These are phyloP conservation scores for Diaporthe sp. DNA, from an alignment of 2,329 filamentous ascomycete genomes.

Conservation along the genomic window DNA sequence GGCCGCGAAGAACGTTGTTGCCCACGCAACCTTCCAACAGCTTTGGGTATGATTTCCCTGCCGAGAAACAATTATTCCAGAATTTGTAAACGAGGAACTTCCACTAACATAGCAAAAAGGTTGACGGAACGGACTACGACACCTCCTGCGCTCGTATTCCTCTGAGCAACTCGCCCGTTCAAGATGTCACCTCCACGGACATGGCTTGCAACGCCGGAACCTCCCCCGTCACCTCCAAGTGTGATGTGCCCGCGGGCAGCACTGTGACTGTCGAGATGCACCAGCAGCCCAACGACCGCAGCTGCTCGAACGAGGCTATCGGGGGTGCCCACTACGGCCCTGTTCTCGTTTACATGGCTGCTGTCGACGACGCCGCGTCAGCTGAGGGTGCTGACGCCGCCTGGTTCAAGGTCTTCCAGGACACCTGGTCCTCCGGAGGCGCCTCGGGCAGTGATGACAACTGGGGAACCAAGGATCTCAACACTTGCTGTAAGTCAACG, in stretches of 20 bases:
- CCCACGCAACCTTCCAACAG: constrained; percentile 63
- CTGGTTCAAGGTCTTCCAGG: constrained; percentile 63
- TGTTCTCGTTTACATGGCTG: constrained; percentile 59
- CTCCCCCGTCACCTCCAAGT: constrained; percentile 51
- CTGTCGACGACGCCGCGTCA: constrained; percentile 55
- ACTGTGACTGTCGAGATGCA: constrained; percentile 67
- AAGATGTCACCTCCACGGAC: constrained; percentile 52
- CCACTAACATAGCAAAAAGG: constrained; percentile 32
- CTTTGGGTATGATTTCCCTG: constrained; percentile 48
- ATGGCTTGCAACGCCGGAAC: constrained; percentile 57
- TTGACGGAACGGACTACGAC: constrained; percentile 54
- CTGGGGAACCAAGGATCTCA: constrained; percentile 58
- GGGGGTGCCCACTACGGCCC: constrained; percentile 64
- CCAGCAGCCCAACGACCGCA: constrained; percentile 53
- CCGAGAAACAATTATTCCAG: neutral
- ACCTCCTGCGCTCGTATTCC: constrained; percentile 60
- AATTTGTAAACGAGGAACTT: neutral
- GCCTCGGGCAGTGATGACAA: constrained; percentile 53
- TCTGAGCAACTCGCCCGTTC: constrained; percentile 61
- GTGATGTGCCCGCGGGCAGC: constrained; percentile 56
- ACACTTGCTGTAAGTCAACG: constrained; percentile 42
- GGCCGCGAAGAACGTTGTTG: constrained; percentile 43
- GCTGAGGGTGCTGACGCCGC: constrained; percentile 44
- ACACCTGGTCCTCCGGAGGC: constrained; percentile 51
- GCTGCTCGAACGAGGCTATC: constrained; percentile 57